Base-by-base conservation (phyloP, 2,329 filamentous ascomycete genomes). In the Emergomyces africanus region DNA sequence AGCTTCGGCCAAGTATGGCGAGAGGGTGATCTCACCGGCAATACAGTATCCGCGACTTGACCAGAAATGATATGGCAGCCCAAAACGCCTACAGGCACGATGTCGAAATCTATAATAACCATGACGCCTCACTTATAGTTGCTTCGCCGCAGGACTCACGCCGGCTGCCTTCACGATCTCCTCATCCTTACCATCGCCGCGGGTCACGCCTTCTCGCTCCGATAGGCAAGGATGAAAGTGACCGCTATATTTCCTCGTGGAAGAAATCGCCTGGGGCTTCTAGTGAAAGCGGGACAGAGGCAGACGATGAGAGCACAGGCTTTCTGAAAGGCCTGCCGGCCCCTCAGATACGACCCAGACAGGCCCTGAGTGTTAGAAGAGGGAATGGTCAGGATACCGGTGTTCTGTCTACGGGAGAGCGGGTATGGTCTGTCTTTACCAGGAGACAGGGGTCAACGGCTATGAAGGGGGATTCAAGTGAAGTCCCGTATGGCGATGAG, bases 241-340 rank as follows among this genome's bases (percentile, higher is more conserved):
- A 66, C 61, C 60, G 63, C 58, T 65, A 67, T 48, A 63, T 64
- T 33, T 63, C 65, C 54, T 61, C 59, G 51, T 66, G 64, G 62
- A 71, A 75, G 60, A 79, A 77, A 63, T 79, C 82, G 57, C 83
- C 82, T 4, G 78, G 80, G 1, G 80, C 84, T 1, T 83, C 82
- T 12, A 96, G 89, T 71, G 91, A 96, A 65, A 96, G 90, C 70
- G 92, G 92, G 28, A 95, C 91, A 20, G 92, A 97, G 70, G 92
- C 92, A 44, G 92, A 96, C 67, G 92, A 97, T 75, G 92, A 97
- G 72, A 88, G 91, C 63, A 79, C 78, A 49, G 71, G 75, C 5
- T 86, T 92, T 65, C 78, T 96, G 59, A 94, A 87, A 70, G 88
- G 90, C 0, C 76, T 96, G 25, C 91, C 92, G 1, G 89, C 91